phyloP scores from a whole-genome alignment of 768 basidiomycete genomes.

The Russula foetens region DNA sequence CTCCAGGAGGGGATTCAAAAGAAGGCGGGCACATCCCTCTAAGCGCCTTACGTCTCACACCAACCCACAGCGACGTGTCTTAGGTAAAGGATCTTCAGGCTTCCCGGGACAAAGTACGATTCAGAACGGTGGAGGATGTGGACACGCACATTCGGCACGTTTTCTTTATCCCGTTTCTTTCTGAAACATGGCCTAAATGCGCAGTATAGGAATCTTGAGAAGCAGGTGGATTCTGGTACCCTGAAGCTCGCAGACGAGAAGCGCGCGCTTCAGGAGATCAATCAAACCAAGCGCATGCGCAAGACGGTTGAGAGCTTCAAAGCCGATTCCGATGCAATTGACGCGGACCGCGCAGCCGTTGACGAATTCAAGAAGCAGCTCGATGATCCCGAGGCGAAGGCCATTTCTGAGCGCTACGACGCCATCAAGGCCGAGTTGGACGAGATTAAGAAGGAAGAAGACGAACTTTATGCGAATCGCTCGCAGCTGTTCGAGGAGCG shows the following conservation, averaged over 20 bases:
- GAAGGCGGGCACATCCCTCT: constrained; percentile 45
- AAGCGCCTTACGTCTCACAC: background rate
- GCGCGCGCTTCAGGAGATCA: constrained; percentile 87
- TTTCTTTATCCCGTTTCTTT: background rate
- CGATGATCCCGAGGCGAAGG: constrained; percentile 86
- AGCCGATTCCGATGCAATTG: constrained; percentile 70
- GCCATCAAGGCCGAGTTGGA: constrained; percentile 80
- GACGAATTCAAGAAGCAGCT: constrained; percentile 77
- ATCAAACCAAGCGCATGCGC: constrained; percentile 58
- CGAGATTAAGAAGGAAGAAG: constrained; percentile 74
- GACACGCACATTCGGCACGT: constrained; percentile 81
- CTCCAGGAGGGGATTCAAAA: constrained; percentile 72
- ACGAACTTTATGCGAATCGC: constrained; percentile 75
- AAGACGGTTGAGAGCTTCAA: constrained; percentile 77
- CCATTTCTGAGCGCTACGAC: constrained; percentile 72
- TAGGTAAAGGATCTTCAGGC: constrained; percentile 85
- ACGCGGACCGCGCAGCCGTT: constrained; percentile 61
- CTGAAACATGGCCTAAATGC: constrained; percentile 12
- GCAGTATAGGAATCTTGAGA: constrained; percentile 63
- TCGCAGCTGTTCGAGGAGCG: constrained; percentile 84
- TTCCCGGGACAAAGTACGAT: constrained; percentile 67
- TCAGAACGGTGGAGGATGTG: constrained; percentile 77
- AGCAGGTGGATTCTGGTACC: constrained; percentile 84
- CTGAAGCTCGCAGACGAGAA: constrained; percentile 96
- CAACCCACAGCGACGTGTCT: background rate